Evolutionary conservation across 2,329 filamentous ascomycete genomes (phyloP), one percentile per base, ranked within the genome.

Genomic region (Catunica adiposa): DNA sequence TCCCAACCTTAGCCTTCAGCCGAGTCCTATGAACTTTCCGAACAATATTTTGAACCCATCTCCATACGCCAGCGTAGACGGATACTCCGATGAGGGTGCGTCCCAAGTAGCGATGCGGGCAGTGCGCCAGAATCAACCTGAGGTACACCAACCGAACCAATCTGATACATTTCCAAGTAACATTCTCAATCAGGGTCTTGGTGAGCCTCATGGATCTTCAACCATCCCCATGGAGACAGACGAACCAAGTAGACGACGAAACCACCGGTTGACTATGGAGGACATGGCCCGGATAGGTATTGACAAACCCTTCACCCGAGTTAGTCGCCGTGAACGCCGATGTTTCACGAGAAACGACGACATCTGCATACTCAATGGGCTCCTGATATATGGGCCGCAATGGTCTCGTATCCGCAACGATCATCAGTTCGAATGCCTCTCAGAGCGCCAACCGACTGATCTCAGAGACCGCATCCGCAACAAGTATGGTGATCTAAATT

Each of bases 331-430:
- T 22, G 77, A 79, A 63, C 70, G 80, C 51, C 71, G 76, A 2
- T 74, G 77, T 0, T 84, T 83, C 60, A 79, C 78, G 0, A 76
- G 79, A 26, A 72, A 79, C 60, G 80, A 84, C 58, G 80, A 84
- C 61, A 69, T 68, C 29, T 76, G 80, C 60, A 83, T 83, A 47
- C 68, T 82, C 1, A 70, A 77, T 58, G 80, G 80, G 0, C 74
- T 82, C 38, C 69, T 78, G 40, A 63, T 71, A 3, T 81, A 82
- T 62, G 80, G 80, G 0, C 77, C 79, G 7, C 74, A 78, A 7
- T 83, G 80, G 80, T 81, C 79, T 53, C 78, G 76, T 64, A 83
- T 83, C 20, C 79, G 81, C 62, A 72, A 78, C 37, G 79, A 83
- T 58, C 66, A 73, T 14, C 70, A 70, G 26, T 81, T 79, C 64